These are phyloP conservation scores for Chrysoporthe cubensis DNA, from an alignment of 2,329 filamentous ascomycete genomes.

Conservation along the genomic window DNA sequence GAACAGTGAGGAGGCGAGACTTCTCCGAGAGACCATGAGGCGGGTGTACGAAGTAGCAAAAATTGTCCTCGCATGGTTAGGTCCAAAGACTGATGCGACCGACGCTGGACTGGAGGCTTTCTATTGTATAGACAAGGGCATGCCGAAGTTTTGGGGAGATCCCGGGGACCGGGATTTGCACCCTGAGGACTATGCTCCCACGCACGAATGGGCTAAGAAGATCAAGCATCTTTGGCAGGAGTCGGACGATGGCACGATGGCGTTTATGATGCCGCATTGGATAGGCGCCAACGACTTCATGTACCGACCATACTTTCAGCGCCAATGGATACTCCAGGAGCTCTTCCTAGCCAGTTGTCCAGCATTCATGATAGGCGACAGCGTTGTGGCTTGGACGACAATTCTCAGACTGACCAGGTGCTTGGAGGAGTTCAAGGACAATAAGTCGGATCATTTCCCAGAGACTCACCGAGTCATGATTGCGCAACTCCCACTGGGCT, in stretches of 20 bases:
- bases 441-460: not conserved
- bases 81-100: constrained; percentile 9
- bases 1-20: constrained; percentile 5
- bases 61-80: constrained; percentile 22
- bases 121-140: constrained; percentile 35
- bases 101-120: constrained; percentile 1
- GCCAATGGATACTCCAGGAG: constrained; percentile 43
- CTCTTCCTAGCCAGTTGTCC: constrained; percentile 39
- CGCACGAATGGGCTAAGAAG: constrained; percentile 36
- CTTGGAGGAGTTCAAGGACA: constrained; percentile 39
- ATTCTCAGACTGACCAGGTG: constrained; percentile 40
- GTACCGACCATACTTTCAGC: constrained; percentile 39
- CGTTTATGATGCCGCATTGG: constrained; percentile 29
- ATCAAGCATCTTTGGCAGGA: constrained; percentile 35
- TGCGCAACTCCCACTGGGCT: not conserved
- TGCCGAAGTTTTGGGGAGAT: constrained; percentile 40
- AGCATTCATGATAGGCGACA: constrained; percentile 39
- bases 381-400: constrained; percentile 42
- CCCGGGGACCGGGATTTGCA: constrained; percentile 38
- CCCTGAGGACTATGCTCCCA: constrained; percentile 40
- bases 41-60: constrained; percentile 9
- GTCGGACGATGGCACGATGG: constrained; percentile 29
- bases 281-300: constrained; percentile 36
- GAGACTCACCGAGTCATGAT: not conserved
- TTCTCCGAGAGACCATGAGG: constrained; percentile 5